Conservation (phyloP, 169 alveolate genomes). For the Prorocentrum cordatum region DNA sequence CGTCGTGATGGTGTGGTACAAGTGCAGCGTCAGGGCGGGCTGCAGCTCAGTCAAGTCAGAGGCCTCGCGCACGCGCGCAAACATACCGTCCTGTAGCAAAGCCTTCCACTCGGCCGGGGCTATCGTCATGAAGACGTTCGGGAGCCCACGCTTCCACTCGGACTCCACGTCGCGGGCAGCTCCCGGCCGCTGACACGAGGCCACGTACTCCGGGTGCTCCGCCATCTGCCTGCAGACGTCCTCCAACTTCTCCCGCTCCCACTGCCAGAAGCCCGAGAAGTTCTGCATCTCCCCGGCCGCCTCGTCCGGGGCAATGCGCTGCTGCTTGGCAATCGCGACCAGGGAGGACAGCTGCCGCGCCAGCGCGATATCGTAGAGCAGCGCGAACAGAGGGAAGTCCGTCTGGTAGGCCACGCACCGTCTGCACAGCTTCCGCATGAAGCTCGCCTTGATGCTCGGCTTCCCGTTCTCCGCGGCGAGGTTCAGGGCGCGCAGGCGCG, state of each 20-base stretch:
- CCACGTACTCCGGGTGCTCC: no score
- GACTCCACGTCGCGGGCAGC: no score
- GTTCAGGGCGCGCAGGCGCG: neutral
- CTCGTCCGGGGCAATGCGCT: neutral
- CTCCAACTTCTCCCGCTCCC: neutral
- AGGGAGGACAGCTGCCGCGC: neutral
- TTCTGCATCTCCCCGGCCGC: neutral
- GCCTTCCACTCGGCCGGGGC: conserved; percentile 15
- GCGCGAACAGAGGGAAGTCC: neutral
- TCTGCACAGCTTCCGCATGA: neutral
- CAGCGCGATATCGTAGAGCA: neutral
- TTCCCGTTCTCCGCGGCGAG: neutral
- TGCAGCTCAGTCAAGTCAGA: neutral
- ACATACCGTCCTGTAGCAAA: neutral
- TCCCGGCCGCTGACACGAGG: no score
- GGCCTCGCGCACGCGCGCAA: no score
- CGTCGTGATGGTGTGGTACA: neutral
- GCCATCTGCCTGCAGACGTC: neutral
- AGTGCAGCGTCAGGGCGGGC: neutral
- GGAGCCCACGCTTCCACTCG: neutral
- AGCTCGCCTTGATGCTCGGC: neutral
- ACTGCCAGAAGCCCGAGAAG: neutral
- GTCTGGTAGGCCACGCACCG: neutral
- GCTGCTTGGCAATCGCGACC: neutral
- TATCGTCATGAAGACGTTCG: neutral